Evolutionary conservation across 1,284 basidiomycete genomes (phyloP), one percentile per base, ranked within the genome.

Genomic region (Pseudozyma sp.): DNA sequence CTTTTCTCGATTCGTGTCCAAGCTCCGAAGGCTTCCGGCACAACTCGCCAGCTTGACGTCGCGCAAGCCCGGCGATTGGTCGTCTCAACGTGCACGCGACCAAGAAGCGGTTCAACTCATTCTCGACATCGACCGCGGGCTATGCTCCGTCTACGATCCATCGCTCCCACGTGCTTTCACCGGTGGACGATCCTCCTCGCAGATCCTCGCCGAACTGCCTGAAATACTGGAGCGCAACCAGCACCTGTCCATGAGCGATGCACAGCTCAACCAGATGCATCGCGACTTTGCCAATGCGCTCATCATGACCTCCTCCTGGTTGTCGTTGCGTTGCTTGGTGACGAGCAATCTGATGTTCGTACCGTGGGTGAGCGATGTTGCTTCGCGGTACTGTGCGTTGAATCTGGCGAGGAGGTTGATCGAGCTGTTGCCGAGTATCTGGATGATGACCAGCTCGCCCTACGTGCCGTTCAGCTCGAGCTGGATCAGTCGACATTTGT

Each of bases 291-390:
- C 61, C 11, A 53, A 55, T 17, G 67, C 67, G n/a, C 45, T 69
- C 39, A 42, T 69, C 29, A 54, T 56, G 48, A 53, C 61, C 7
- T 53, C 49, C 9, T 64, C 67, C 0, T 69, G 61, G 56, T 34
- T 64, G 2, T 56, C 53, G 9, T 5, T 69, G 11, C 31, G 67
- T 1, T 69, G 61, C 40, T 11, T 64, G 33, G 40, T 47, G 1
- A 64, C 49, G 31, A 60, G 56, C 53, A 69, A 64, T 29, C n/a
- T 69, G 16, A 69, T 69, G 61, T 69, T 69, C 13, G 17, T 69
- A 4, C 67, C 67, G 0, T 64, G 67, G 61, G 60, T 69, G 1
- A 30, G 42, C 10, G 57, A 69, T 31, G 35, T 53, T 3, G 46
- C 40, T 4, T 17, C 44, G 24, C 24, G 67, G 6, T 60, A 69